Percentiles rank a stretch among this genome's conserved stretches.
Evolutionary conservation across 257 asterid species (phyloP).

Genomic region (Lantana camara): DNA sequence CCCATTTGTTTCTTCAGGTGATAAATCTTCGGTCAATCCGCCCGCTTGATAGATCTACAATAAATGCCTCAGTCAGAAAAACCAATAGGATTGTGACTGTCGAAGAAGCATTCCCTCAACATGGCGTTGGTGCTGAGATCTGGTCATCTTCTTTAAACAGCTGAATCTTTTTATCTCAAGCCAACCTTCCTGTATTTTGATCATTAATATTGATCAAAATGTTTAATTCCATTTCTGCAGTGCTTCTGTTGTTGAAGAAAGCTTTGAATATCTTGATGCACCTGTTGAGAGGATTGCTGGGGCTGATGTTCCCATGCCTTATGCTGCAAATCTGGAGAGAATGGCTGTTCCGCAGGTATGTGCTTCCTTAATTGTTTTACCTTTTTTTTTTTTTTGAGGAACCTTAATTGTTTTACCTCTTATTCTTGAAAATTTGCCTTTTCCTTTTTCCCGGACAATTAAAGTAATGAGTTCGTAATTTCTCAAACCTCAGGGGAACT

Average conservation of each 20-base stretch:
- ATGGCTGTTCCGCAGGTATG: constrained; percentile 87
- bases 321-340: constrained; percentile 92
- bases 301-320: constrained; percentile 92
- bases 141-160: constrained; percentile 44
- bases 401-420: constrained; percentile 3
- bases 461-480: no score
- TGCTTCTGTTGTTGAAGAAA: constrained; percentile 74
- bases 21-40: constrained; percentile 80
- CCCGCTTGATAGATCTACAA: constrained; percentile 76
- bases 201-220: constrained; percentile 10
- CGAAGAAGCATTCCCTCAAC: constrained; percentile 93
- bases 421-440: no score
- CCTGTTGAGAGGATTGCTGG: constrained; percentile 90
- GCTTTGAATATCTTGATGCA: constrained; percentile 81
- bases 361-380: not conserved
- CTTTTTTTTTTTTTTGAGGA: no score
- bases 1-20: constrained; percentile 45
- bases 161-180: not conserved
- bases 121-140: constrained; percentile 91
- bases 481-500: no score
- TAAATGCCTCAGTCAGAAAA: constrained; percentile 78
- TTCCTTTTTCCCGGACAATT: no score
- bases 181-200: not conserved
- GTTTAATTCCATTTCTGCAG: constrained; percentile 40
- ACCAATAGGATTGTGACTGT: constrained; percentile 81